Evolutionary conservation across 495 filamentous ascomycete species (phyloP).

Genomic region (Podospora conica): DNA sequence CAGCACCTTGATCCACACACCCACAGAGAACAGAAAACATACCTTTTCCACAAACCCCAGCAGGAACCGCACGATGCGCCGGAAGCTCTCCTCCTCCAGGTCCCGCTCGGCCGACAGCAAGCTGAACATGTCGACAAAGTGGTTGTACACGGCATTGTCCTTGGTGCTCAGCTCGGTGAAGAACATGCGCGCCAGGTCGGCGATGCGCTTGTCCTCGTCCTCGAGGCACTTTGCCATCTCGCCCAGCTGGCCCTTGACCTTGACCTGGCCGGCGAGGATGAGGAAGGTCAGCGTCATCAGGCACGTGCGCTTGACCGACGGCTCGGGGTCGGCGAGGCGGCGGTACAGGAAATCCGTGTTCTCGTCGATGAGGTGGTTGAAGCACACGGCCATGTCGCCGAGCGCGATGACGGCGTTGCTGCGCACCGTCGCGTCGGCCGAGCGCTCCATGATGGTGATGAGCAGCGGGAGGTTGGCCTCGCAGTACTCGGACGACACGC

Average conservation of each 20-base stretch:
- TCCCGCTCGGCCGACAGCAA: constrained; percentile 74
- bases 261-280: constrained; percentile 95
- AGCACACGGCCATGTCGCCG: constrained; percentile 98
- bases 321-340: constrained; percentile 79
- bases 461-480: constrained; percentile 88
- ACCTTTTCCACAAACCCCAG: constrained; percentile 97
- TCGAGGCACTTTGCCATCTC: constrained; percentile 99
- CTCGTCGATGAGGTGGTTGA: constrained; percentile 98
- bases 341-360: constrained; percentile 98
- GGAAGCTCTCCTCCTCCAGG: constrained; percentile 77
- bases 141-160: constrained; percentile 98
- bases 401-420: constrained; percentile 96
- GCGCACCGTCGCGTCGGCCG: constrained; percentile 78
- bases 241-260: constrained; percentile 98
- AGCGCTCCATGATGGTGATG: constrained; percentile 96
- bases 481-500: constrained; percentile 90
- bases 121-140: constrained; percentile 99
- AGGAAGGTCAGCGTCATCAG: constrained; percentile 98
- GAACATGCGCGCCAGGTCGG: constrained; percentile 94
- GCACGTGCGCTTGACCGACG: constrained; percentile 91
- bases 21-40: constrained; percentile 16
- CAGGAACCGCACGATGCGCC: constrained; percentile 83
- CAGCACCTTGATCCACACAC: constrained; percentile 1
- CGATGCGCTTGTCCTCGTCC: constrained; percentile 86
- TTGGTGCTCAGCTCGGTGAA: constrained; percentile 95